These are phyloP conservation scores for Staphylotrichum tortipilum DNA, from an alignment of 495 filamentous ascomycete genomes.

Conservation along the genomic window DNA sequence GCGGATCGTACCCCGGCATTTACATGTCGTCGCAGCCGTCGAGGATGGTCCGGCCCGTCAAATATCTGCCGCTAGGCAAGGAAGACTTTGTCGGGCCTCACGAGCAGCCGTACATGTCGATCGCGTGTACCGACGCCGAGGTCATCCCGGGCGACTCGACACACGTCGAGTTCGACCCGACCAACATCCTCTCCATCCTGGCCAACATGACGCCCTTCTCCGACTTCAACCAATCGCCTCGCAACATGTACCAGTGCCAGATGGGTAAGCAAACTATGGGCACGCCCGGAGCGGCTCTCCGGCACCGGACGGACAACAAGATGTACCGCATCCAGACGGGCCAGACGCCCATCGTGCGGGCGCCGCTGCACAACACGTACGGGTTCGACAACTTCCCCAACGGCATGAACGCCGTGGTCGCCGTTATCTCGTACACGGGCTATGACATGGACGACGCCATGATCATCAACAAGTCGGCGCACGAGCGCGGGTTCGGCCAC, in stretches of 20 bases:
- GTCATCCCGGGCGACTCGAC: slow-evolving; percentile 78
- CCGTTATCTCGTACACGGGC: slow-evolving; percentile 96
- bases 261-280: slow-evolving; percentile 99
- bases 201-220: slow-evolving; percentile 99
- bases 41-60: slow-evolving; percentile 84
- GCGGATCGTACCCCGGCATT: slow-evolving; percentile 89
- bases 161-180: slow-evolving; percentile 90
- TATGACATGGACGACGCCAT: slow-evolving; percentile 99
- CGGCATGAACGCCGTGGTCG: slow-evolving; percentile 92
- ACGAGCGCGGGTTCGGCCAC: slow-evolving; percentile 94
- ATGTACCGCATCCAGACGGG: slow-evolving; percentile 89
- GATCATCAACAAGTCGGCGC: slow-evolving; percentile 96
- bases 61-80: slow-evolving; percentile 77
- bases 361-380: slow-evolving; percentile 89
- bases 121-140: slow-evolving; percentile 78
- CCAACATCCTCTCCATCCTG: slow-evolving; percentile 93
- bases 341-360: slow-evolving; percentile 87
- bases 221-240: slow-evolving; percentile 95
- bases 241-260: slow-evolving; percentile 99
- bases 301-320: slow-evolving; percentile 93
- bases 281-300: slow-evolving; percentile 78
- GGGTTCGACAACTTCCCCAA: slow-evolving; percentile 98
- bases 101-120: slow-evolving; percentile 97
- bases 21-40: slow-evolving; percentile 83
- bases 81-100: slow-evolving; percentile 84